These are phyloP conservation scores for Zygotorulaspora mrakii DNA, from an alignment of 1,139 yeast genomes.

Conservation along the genomic window DNA sequence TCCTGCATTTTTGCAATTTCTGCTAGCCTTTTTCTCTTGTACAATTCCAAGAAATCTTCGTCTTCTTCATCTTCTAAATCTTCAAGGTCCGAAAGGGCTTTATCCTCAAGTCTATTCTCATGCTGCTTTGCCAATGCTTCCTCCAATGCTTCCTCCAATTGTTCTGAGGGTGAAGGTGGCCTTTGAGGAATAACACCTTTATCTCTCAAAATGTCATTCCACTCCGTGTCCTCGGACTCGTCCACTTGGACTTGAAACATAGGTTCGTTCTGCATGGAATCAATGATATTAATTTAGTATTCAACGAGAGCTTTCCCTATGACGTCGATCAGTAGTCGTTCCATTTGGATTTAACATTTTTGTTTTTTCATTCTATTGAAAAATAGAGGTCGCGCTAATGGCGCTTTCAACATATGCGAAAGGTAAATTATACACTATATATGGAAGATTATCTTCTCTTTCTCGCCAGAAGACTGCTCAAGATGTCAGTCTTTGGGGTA, in stretches of 20 bases:
- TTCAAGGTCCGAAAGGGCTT: constrained; percentile 73
- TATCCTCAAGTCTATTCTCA: constrained; percentile 55
- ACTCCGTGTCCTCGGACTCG: constrained; percentile 94
- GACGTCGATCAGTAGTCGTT: no score
- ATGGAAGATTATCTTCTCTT: constrained; percentile 19
- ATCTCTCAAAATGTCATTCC: constrained; percentile 90
- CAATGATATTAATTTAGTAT: not conserved
- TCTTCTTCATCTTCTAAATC: constrained; percentile 76
- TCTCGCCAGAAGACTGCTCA: constrained; percentile 27
- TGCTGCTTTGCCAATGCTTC: constrained; percentile 74
- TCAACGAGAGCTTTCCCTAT: not conserved
- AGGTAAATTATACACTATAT: no score
- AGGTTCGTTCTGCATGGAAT: constrained; percentile 34
- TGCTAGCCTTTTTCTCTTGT: constrained; percentile 70
- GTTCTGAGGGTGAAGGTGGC: constrained; percentile 84
- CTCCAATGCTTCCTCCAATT: constrained; percentile 80
- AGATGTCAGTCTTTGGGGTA: constrained; percentile 31
- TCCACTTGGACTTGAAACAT: constrained; percentile 72
- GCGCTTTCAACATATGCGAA: no score
- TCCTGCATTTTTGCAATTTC: constrained; percentile 62
- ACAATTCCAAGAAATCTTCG: constrained; percentile 69
- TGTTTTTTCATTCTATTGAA: no score
- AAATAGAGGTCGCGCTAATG: no score
- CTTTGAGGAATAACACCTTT: constrained; percentile 92
- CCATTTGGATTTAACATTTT: no score